phyloP scores from a whole-genome alignment of 2,329 filamentous ascomycete genomes.

The Cercospora zeina region DNA sequence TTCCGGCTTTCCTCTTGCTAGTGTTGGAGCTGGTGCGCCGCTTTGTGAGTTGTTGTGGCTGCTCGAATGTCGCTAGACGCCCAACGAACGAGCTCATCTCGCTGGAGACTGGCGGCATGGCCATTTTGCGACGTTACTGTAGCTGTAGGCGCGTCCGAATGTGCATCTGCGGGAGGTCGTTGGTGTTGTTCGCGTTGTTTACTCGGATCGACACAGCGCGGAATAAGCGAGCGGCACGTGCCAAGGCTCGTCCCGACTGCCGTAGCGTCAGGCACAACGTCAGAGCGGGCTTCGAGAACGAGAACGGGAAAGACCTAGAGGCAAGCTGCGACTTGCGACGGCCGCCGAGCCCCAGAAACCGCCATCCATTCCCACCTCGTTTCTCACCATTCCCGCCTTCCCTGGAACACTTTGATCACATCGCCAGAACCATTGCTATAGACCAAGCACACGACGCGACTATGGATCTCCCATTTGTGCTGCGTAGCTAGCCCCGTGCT shows the following conservation, averaged over 20 bases:
- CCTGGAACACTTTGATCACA: conserved; percentile 14
- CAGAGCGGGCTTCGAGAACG: conserved; percentile 11
- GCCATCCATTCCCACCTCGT: neutral
- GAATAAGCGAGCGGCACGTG: conserved; percentile 12
- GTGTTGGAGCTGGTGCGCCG: conserved; percentile 65
- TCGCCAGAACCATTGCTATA: conserved; percentile 11
- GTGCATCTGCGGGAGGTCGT: neutral
- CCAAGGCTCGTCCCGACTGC: neutral
- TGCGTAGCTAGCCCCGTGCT: conserved; percentile 13
- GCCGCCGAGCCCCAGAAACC: neutral
- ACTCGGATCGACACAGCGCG: conserved; percentile 6
- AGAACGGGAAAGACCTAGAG: neutral
- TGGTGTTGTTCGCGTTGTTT: conserved; percentile 13
- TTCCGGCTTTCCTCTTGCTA: conserved; percentile 53
- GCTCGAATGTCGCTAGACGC: conserved; percentile 78
- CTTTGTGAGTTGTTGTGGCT: conserved; percentile 62
- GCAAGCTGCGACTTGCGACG: conserved; percentile 5
- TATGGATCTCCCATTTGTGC: conserved; percentile 7
- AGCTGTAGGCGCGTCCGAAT: conserved; percentile 12
- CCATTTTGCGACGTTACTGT: conserved; percentile 32
- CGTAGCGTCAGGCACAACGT: conserved; percentile 12
- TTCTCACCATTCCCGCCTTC: neutral
- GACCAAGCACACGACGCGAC: conserved; percentile 5
- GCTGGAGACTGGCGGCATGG: conserved; percentile 40
- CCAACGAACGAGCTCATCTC: conserved; percentile 67